phyloP scores from a whole-genome alignment of 2,329 filamentous ascomycete genomes.

The Mycogone perniciosa region DNA sequence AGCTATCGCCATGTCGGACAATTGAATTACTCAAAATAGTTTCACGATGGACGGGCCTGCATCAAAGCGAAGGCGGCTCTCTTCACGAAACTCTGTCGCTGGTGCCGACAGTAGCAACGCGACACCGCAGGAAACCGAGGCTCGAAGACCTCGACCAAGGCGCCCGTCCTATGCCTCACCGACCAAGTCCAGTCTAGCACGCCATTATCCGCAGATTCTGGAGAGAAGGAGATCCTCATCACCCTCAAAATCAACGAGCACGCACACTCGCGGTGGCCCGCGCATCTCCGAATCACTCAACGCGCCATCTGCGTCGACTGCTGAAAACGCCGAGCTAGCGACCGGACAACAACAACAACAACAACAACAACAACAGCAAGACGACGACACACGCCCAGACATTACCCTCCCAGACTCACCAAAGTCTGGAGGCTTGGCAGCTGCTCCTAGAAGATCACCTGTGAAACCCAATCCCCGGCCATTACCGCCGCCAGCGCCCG shows the following conservation, averaged over 20 bases:
- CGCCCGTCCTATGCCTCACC: conserved; percentile 61
- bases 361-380: background rate
- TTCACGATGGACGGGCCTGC: conserved; percentile 46
- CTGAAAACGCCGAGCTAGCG: conserved; percentile 13
- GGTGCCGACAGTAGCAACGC: conserved; percentile 22
- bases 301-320: conserved; percentile 24
- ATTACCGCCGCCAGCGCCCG: conserved; percentile 37
- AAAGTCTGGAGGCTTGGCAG: conserved; percentile 28
- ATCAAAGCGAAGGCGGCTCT: conserved; percentile 58
- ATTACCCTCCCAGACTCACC: conserved; percentile 13
- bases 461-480: conserved; percentile 40
- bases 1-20: background rate
- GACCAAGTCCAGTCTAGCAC: conserved; percentile 56
- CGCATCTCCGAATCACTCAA: conserved; percentile 24
- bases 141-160: conserved; percentile 20
- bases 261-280: conserved; percentile 12
- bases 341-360: background rate
- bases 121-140: conserved; percentile 14
- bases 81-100: conserved; percentile 40
- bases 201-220: conserved; percentile 54
- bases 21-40: background rate
- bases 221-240: conserved; percentile 37
- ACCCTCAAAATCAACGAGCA: conserved; percentile 24
- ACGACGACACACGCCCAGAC: conserved; percentile 11
- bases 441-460: conserved; percentile 34